A percentile compares a stretch with the other conserved stretches of the same genome.
phyloP scores from a whole-genome alignment of 306 rosid species.

The Vigna nakashimae region DNA sequence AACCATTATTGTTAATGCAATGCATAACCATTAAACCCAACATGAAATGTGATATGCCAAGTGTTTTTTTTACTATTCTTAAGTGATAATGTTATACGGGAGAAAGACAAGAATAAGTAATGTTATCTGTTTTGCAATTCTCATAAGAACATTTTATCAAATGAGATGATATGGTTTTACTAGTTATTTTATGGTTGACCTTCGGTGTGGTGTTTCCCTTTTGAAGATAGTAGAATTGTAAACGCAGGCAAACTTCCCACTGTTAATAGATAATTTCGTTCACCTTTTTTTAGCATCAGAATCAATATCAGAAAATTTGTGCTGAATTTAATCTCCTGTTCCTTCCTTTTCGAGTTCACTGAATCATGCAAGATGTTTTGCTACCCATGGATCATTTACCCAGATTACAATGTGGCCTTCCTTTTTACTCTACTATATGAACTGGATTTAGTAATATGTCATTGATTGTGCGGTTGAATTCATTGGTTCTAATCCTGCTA shows the following conservation, averaged over 20 bases:
- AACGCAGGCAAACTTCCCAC: background rate
- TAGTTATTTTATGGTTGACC: background rate
- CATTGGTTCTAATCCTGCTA: background rate
- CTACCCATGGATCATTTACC: constrained; percentile 11
- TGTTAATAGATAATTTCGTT: constrained; percentile 1
- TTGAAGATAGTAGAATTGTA: constrained; percentile 11
- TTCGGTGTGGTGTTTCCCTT: constrained; percentile 8
- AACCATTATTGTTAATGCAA: no score
- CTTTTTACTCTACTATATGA: constrained; percentile 30
- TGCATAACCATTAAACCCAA: no score
- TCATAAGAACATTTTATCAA: constrained; percentile 10
- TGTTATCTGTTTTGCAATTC: background rate
- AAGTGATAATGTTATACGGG: background rate
- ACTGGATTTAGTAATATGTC: constrained; percentile 8
- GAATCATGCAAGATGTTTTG: constrained; percentile 12
- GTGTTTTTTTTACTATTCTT: constrained; percentile 6
- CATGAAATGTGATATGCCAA: background rate
- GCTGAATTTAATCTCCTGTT: constrained; percentile 2
- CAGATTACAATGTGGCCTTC: constrained; percentile 11
- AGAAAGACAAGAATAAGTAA: background rate
- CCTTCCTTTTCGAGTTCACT: constrained; percentile 10
- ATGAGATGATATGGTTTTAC: background rate
- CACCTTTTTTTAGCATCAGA: background rate
- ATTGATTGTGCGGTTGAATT: background rate
- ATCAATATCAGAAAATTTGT: background rate